Base-by-base conservation (phyloP, 352 stramenopile genomes). In the Plasmopara muralis region DNA sequence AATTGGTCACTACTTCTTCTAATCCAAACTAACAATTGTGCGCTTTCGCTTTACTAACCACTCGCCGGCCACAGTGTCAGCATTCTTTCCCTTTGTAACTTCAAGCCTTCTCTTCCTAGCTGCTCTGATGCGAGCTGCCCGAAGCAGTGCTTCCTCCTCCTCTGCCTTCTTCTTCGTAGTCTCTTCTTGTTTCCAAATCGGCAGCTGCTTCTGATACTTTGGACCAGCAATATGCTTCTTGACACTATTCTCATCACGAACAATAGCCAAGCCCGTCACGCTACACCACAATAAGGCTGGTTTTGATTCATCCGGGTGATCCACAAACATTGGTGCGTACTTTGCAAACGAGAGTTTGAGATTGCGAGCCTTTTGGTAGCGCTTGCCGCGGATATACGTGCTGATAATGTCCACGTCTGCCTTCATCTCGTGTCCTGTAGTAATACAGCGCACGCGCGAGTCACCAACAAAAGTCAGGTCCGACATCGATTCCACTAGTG, bases 341-440 rank as follows among this genome's bases (percentile, higher is more conserved):
- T 64, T 54, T 14, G 64, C 60, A 47, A 88, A 83, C 18, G 73
- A 84, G 15, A 65, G 47, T 53, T 77, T 68, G 10, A 65, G 50
- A 14, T 64, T 64, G 42, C 57, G 57, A 6, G 70, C 67, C 16
- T 75, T 75, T 37, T 62, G 56, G 57, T 88, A 88, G 9, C 75
- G 66, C 58, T 86, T 88, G 43, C 77, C 77, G 10, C 46, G 47
- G 31, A 84, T 67, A 55, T 88, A 72, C 50, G 55, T 51, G 5
- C 60, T 66, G 52, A 88, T 79, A n/a, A 73, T 50, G 16, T 68
- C 65, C 37, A 66, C 43, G 13, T 83, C 70, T 4, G 77, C 77
- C 52, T 75, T 73, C 73, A 88, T 85, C 50, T 88, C 77, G 47
- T 88, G 77, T 9, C 73, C 65, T 3, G 77, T 88, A 6, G 68